A percentile compares a stretch with the other conserved stretches of the same genome.
Conservation (phyloP, 805 yeast genomes). For the Torulaspora gathmanii region DNA sequence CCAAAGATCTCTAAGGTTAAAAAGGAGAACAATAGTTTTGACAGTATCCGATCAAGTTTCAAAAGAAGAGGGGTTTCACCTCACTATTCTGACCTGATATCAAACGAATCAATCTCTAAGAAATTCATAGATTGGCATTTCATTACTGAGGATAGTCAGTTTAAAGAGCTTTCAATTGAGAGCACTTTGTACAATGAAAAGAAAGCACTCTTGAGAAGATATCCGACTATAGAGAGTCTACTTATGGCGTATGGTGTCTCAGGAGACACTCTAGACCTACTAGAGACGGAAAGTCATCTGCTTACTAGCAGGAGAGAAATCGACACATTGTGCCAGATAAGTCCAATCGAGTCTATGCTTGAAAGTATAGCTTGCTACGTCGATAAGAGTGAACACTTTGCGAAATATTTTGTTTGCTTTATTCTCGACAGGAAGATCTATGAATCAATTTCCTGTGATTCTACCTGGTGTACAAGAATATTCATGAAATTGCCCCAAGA, state of each 20-base stretch:
- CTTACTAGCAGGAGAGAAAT: constrained; percentile 8
- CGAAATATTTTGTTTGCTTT: constrained; percentile 19
- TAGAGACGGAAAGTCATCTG: constrained; percentile 1
- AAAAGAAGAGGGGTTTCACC: constrained; percentile 7
- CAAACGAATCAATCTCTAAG: constrained; percentile 20
- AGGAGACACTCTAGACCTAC: constrained; percentile 1
- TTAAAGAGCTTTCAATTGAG: constrained; percentile 6
- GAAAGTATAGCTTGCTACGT: constrained; percentile 7
- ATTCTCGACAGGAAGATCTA: constrained; percentile 30
- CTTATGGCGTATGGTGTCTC: constrained; percentile 23
- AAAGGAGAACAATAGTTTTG: background rate
- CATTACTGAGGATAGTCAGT: constrained; percentile 15
- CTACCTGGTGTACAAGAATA: constrained; percentile 16
- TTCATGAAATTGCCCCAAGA: constrained; percentile 2
- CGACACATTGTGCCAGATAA: constrained; percentile 20
- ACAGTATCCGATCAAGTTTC: background rate
- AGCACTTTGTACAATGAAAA: background rate
- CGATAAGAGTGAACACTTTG: constrained; percentile 8
- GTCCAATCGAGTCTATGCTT: constrained; percentile 23
- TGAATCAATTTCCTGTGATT: constrained; percentile 20
- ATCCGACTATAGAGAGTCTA: constrained; percentile 11
- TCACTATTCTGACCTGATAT: constrained; percentile 19
- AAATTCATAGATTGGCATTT: constrained; percentile 31
- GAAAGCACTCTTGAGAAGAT: background rate
- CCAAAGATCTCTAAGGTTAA: background rate